Evolutionary conservation across 2,329 filamentous ascomycete genomes (phyloP).

Genomic region (Aspergillus carbonarius): DNA sequence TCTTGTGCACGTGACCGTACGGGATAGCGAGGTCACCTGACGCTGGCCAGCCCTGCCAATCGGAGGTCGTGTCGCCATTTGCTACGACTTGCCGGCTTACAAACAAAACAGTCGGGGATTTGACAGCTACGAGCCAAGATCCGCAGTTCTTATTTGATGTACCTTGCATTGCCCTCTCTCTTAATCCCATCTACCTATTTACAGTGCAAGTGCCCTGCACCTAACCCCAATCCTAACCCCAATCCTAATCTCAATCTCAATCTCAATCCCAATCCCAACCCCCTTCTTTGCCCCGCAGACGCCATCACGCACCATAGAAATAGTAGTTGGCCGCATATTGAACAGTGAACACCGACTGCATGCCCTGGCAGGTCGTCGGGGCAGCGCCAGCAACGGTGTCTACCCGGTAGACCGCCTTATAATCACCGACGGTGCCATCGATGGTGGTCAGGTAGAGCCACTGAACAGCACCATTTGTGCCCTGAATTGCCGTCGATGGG

Average conservation of each 20-base stretch:
- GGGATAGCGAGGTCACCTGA: slow-evolving; percentile 32
- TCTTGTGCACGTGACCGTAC: slow-evolving; percentile 21
- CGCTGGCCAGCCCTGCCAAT: slow-evolving; percentile 23
- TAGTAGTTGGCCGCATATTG: slow-evolving; percentile 81
- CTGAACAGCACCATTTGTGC: slow-evolving; percentile 66
- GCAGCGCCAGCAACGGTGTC: slow-evolving; percentile 78
- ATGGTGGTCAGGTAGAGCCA: slow-evolving; percentile 71
- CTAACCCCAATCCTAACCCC: not conserved
- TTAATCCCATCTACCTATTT: not conserved
- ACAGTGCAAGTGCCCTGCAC: slow-evolving; percentile 4
- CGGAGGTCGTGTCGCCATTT: not conserved
- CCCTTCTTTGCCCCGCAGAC: too few relatives aligned
- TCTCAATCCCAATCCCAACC: too few relatives aligned
- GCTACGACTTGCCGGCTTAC: not conserved
- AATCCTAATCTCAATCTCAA: too few relatives aligned
- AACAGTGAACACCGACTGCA: slow-evolving; percentile 65
- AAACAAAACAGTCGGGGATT: not conserved
- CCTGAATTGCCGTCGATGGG: slow-evolving; percentile 60
- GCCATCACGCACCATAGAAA: slow-evolving; percentile 49
- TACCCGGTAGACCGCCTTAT: slow-evolving; percentile 78
- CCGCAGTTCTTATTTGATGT: not conserved
- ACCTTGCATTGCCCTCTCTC: not conserved
- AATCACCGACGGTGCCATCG: slow-evolving; percentile 58
- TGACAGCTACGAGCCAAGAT: not conserved
- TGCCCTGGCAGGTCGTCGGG: slow-evolving; percentile 69